A percentile compares a stretch with the other conserved stretches of the same genome.
phyloP scores from a whole-genome alignment of 2,329 filamentous ascomycete genomes.

The Botrytis pseudocinerea region DNA sequence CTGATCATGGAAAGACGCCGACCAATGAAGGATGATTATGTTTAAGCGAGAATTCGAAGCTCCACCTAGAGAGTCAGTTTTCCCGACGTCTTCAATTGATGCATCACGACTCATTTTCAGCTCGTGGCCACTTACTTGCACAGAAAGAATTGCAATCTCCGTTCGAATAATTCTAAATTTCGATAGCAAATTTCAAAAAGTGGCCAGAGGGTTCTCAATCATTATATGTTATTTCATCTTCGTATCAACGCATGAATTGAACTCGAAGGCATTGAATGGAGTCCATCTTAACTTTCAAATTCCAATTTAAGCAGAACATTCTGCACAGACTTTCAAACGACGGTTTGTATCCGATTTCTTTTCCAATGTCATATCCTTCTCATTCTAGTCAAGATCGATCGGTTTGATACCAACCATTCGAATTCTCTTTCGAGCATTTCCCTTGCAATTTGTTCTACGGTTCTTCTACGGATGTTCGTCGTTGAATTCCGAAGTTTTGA shows the following conservation, averaged over 20 bases:
- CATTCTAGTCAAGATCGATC: background rate
- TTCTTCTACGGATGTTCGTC: conserved; percentile 7
- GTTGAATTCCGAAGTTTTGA: background rate
- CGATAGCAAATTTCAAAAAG: conserved; percentile 4
- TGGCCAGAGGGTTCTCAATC: conserved; percentile 1
- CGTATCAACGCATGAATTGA: conserved; percentile 12
- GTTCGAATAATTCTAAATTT: background rate
- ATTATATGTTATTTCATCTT: conserved; percentile 18
- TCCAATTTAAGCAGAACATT: conserved; percentile 5
- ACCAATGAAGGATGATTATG: background rate
- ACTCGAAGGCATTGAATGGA: conserved; percentile 1
- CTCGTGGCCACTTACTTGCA: background rate
- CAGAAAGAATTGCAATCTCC: conserved; percentile 13
- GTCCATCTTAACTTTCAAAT: background rate
- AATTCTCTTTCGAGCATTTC: background rate
- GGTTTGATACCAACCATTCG: background rate
- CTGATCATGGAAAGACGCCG: background rate
- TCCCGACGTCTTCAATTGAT: background rate
- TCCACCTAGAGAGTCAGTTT: background rate
- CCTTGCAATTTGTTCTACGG: conserved; percentile 8
- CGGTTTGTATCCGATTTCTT: background rate
- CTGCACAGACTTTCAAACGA: background rate
- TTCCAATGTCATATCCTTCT: background rate
- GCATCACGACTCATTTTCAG: conserved; percentile 8
- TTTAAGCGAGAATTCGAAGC: conserved; percentile 11